These are phyloP conservation scores for Hymenoscyphus scutula DNA, from an alignment of 2,329 filamentous ascomycete species.

Conservation along the genomic window DNA sequence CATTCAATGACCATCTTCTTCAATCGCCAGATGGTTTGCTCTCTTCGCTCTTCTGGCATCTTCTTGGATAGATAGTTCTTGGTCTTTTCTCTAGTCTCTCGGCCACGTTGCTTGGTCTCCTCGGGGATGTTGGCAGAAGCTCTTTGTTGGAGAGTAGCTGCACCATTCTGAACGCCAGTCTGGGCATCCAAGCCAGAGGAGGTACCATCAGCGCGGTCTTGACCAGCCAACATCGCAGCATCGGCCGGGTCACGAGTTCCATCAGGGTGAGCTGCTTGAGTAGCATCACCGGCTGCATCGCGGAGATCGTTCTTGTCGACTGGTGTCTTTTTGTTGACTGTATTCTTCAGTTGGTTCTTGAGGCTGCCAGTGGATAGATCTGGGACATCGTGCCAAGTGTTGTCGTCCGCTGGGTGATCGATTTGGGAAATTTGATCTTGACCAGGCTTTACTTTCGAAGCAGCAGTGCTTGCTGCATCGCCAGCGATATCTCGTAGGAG, in stretches of 20 bases:
- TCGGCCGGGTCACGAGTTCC: constrained; percentile 54
- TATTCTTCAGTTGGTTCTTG: constrained; percentile 64
- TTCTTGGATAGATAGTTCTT: constrained; percentile 80
- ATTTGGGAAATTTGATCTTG: constrained; percentile 75
- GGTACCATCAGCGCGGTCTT: constrained; percentile 44
- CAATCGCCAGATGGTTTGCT: constrained; percentile 86
- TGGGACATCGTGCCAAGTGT: constrained; percentile 89
- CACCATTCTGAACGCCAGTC: constrained; percentile 41
- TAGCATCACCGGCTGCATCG: constrained; percentile 57
- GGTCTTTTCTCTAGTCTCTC: constrained; percentile 52
- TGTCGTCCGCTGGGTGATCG: constrained; percentile 81
- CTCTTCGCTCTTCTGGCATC: constrained; percentile 87
- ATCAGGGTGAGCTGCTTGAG: constrained; percentile 53
- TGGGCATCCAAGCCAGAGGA: constrained; percentile 51
- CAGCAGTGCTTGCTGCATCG: constrained; percentile 80
- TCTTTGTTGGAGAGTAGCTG: constrained; percentile 51
- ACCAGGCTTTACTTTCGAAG: constrained; percentile 70
- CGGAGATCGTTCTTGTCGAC: constrained; percentile 55
- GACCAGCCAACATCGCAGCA: constrained; percentile 47
- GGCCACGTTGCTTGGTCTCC: constrained; percentile 50
- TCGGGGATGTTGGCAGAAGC: constrained; percentile 63
- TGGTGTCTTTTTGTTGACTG: constrained; percentile 53
- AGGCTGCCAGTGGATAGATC: constrained; percentile 68
- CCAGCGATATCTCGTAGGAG: constrained; percentile 88
- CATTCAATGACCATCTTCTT: constrained; percentile 99